These are phyloP conservation scores for Candida patagonica DNA, from an alignment of 805 yeast genomes.

Conservation along the genomic window DNA sequence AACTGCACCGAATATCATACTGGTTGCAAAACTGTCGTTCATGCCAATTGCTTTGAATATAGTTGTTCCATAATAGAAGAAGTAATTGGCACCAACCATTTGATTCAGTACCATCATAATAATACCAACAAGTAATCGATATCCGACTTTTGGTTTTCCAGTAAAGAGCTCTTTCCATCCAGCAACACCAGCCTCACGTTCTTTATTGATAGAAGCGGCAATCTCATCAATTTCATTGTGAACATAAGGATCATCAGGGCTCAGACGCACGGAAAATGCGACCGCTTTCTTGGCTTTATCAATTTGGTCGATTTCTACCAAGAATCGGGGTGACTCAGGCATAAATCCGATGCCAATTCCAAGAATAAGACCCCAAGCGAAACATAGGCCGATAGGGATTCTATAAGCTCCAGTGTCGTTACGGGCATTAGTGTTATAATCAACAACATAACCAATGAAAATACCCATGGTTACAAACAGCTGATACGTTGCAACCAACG, in stretches of 20 bases:
- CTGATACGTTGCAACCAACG: conserved; percentile 70
- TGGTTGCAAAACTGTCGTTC: conserved; percentile 44
- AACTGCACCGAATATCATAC: conserved; percentile 45
- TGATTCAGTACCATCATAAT: conserved; percentile 47
- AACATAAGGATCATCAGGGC: conserved; percentile 26
- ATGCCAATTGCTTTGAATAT: conserved; percentile 38
- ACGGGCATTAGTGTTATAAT: conserved; percentile 54
- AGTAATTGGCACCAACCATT: conserved; percentile 56
- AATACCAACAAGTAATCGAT: conserved; percentile 32
- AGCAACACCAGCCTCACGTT: conserved; percentile 40
- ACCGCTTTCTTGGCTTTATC: conserved; percentile 52
- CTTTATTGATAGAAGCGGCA: conserved; percentile 40
- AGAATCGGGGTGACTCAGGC: conserved; percentile 73
- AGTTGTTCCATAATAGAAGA: conserved; percentile 55
- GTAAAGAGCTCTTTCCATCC: conserved; percentile 43
- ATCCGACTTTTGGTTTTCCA: conserved; percentile 39
- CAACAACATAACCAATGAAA: conserved; percentile 57
- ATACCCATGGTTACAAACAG: conserved; percentile 67
- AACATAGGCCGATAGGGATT: conserved; percentile 68
- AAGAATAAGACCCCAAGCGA: conserved; percentile 55
- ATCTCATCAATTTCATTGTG: conserved; percentile 30
- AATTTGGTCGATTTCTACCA: conserved; percentile 45
- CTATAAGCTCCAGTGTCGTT: conserved; percentile 46
- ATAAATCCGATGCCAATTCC: conserved; percentile 52
- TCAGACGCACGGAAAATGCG: conserved; percentile 34